A percentile compares a stretch with the other conserved stretches of the same genome.
phyloP scores from a whole-genome alignment of 164 flowering plant species.

The Vitis rupestris region DNA sequence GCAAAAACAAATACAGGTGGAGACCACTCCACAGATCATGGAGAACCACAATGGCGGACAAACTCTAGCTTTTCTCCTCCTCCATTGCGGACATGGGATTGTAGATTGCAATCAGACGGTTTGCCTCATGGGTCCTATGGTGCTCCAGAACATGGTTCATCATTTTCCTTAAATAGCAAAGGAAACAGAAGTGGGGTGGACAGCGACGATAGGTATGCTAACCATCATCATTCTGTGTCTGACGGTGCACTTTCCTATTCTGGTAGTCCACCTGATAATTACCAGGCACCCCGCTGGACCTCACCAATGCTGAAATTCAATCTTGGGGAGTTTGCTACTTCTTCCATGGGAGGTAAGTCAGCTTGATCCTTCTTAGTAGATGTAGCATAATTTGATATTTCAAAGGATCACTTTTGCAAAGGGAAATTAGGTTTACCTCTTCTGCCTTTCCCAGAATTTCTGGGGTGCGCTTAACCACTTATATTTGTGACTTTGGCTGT shows the following conservation, averaged over 20 bases:
- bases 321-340: conserved; percentile 21
- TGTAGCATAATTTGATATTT: background rate
- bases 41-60: conserved; percentile 40
- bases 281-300: conserved; percentile 35
- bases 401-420: background rate
- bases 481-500: background rate
- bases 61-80: conserved; percentile 53
- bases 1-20: conserved; percentile 25
- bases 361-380: background rate
- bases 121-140: conserved; percentile 23
- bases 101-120: conserved; percentile 36
- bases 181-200: conserved; percentile 37
- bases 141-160: conserved; percentile 26
- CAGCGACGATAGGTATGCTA: conserved; percentile 35
- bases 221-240: conserved; percentile 50
- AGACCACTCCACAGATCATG: conserved; percentile 23
- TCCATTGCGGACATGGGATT: conserved; percentile 42
- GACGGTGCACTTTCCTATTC: conserved; percentile 46
- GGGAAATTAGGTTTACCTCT: background rate
- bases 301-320: conserved; percentile 30
- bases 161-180: conserved; percentile 32
- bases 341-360: conserved; percentile 30
- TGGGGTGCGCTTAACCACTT: background rate
- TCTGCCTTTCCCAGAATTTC: background rate
- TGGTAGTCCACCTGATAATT: conserved; percentile 36